Conservation (phyloP, 805 yeast species). For the Spathaspora boniae region DNA sequence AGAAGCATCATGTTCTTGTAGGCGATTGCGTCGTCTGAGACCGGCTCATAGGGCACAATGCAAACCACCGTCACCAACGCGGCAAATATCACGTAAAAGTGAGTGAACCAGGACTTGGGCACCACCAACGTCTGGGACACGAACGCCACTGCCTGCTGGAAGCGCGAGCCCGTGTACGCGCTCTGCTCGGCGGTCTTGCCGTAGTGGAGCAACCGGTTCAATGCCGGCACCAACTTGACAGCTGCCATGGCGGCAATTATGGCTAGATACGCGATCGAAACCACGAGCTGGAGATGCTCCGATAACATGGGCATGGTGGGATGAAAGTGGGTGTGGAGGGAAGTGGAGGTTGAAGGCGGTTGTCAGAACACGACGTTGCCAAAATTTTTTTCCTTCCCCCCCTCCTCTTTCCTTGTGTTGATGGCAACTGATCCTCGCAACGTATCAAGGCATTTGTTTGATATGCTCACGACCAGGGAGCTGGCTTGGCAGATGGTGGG, state of each 20-base stretch:
- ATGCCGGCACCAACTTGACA: constrained; percentile 13
- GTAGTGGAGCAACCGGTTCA: constrained; percentile 19
- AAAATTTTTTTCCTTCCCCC: too few relatives aligned
- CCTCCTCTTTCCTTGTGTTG: too few relatives aligned
- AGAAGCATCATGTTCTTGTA: constrained; percentile 19
- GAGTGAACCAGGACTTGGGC: constrained; percentile 61
- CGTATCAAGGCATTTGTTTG: too few relatives aligned
- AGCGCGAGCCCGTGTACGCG: not conserved
- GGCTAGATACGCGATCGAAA: not conserved
- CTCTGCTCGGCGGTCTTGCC: constrained; percentile 16
- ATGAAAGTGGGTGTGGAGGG: not conserved
- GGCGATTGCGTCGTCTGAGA: constrained; percentile 4
- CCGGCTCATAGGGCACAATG: constrained; percentile 2
- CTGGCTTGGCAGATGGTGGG: too few relatives aligned
- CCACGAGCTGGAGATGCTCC: constrained; percentile 1
- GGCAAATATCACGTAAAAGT: constrained; percentile 53
- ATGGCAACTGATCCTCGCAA: too few relatives aligned
- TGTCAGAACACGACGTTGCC: too few relatives aligned
- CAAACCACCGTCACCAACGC: constrained; percentile 8
- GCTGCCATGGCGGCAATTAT: not conserved
- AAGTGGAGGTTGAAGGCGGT: too few relatives aligned
- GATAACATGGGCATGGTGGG: not conserved
- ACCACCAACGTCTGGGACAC: constrained; percentile 39
- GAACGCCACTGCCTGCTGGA: not conserved
- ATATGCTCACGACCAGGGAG: too few relatives aligned